A percentile compares a stretch with the other conserved stretches of the same genome.
These are phyloP conservation scores for Colletotrichum sp. DNA, from an alignment of 2,329 filamentous ascomycete species.

Conservation along the genomic window DNA sequence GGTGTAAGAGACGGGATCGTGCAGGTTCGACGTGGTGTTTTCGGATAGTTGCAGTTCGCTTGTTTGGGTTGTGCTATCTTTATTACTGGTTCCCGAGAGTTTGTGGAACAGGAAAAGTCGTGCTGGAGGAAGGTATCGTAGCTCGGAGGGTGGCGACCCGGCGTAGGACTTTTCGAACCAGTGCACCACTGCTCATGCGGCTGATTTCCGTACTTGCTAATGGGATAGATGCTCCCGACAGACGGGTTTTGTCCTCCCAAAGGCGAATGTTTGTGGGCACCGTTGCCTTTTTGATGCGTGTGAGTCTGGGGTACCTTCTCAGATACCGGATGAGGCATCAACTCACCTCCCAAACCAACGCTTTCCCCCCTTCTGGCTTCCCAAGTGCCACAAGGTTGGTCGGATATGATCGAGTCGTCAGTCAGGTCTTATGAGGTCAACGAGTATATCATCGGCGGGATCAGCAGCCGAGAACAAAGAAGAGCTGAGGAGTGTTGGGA, in stretches of 20 bases:
- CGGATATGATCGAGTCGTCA: neutral
- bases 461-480: constrained; percentile 14
- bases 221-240: neutral
- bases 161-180: neutral
- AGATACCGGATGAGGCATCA: neutral
- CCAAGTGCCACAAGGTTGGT: neutral
- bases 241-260: neutral
- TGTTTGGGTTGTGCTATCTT: neutral
- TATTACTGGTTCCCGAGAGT: neutral
- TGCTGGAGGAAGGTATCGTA: neutral
- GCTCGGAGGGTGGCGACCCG: neutral
- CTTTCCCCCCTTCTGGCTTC: neutral
- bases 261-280: neutral
- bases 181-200: neutral
- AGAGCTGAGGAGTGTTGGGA: neutral
- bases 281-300: neutral
- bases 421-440: constrained; percentile 6
- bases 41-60: constrained; percentile 11
- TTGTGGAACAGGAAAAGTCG: neutral
- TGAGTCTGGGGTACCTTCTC: neutral
- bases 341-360: neutral
- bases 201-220: neutral
- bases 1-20: constrained; percentile 3
- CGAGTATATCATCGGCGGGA: constrained; percentile 9
- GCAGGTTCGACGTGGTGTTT: neutral